Percentiles rank a stretch among this genome's conserved stretches.
Evolutionary conservation across 208 protist species (phyloP).

Genomic region (Trypanosoma avium): DNA sequence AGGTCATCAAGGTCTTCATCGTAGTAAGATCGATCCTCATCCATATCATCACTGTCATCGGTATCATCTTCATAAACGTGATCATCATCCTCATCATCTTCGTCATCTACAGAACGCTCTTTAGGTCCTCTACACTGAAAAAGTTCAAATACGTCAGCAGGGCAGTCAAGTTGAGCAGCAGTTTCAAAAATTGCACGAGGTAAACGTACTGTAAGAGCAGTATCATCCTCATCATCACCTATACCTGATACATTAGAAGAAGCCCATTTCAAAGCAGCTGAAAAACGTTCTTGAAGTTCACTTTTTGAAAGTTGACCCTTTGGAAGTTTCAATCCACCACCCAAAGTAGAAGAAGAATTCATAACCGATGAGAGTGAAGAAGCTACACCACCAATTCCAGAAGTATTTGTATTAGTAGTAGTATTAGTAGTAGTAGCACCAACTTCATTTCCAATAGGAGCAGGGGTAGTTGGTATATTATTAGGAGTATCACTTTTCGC

Average conservation of each 20-base stretch:
- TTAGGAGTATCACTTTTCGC: background rate
- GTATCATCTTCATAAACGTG: background rate
- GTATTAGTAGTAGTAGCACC: no score
- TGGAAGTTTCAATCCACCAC: background rate
- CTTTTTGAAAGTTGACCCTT: constrained; percentile 9
- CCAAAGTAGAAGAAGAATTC: constrained; percentile 8
- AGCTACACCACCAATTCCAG: background rate
- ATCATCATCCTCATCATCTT: background rate
- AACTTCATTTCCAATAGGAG: no score
- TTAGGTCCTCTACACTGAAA: constrained; percentile 2
- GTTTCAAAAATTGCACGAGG: constrained; percentile 2
- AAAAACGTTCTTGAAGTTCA: constrained; percentile 4
- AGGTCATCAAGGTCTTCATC: constrained; percentile 17
- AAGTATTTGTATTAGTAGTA: no score
- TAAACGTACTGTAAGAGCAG: background rate
- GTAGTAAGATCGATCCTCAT: constrained; percentile 9
- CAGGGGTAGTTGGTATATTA: no score
- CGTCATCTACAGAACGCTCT: background rate
- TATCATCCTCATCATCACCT: background rate
- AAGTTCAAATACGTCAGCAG: constrained; percentile 2
- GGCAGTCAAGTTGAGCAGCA: background rate
- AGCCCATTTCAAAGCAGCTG: constrained; percentile 1
- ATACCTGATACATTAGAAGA: background rate
- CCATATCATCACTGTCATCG: constrained; percentile 2
- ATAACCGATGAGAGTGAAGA: background rate